phyloP scores from a whole-genome alignment of 257 asterid species.

The Solanum chiquidenum region DNA sequence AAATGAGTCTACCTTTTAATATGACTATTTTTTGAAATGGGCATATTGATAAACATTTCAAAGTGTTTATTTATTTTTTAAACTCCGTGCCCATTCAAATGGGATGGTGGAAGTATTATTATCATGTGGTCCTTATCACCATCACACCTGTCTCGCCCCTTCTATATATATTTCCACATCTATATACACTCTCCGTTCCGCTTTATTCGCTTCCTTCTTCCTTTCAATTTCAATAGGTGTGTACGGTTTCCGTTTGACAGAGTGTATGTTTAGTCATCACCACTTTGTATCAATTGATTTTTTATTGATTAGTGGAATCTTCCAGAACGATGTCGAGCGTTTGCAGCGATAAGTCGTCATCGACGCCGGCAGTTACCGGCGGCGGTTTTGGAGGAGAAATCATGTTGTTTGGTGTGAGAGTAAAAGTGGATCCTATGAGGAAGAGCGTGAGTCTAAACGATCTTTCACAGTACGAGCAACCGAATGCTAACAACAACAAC shows the following conservation, averaged over 20 bases:
- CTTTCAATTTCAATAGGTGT: background rate
- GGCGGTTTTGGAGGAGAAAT: background rate
- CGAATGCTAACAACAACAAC: background rate
- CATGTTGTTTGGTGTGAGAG: constrained; percentile 13
- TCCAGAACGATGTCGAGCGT: background rate
- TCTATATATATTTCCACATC: background rate
- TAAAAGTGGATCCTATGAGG: constrained; percentile 13
- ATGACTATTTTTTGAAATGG: too few species aligned
- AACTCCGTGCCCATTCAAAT: too few species aligned
- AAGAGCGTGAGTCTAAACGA: constrained; percentile 9
- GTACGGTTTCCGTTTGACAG: background rate
- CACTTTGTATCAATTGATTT: background rate
- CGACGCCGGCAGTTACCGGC: background rate
- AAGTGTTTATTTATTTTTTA: too few species aligned
- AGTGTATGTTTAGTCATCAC: background rate
- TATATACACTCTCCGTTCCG: background rate
- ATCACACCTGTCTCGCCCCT: background rate
- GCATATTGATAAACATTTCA: too few species aligned
- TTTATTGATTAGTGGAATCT: background rate
- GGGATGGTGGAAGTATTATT: too few species aligned
- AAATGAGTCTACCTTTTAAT: too few species aligned
- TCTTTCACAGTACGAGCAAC: constrained; percentile 8
- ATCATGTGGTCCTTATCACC: background rate
- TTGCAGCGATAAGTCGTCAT: background rate
- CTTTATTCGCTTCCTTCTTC: background rate